A percentile compares a stretch with the other conserved stretches of the same genome.
Conservation (phyloP, 2,329 filamentous ascomycete genomes). For the Thelonectria discophora region DNA sequence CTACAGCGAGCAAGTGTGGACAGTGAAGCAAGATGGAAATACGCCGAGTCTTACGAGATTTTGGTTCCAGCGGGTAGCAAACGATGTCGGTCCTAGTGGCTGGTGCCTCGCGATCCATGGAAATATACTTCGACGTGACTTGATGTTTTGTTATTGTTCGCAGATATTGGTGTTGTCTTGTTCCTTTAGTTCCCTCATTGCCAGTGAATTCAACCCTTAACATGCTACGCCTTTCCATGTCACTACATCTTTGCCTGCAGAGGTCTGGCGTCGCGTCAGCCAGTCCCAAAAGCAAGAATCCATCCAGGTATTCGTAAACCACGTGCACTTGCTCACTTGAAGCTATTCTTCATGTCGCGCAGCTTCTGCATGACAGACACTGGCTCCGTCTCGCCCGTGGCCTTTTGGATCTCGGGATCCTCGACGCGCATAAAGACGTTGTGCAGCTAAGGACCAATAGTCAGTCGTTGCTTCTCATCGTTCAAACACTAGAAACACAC, state of each 20-base stretch:
- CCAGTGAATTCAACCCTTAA: neutral
- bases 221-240: too few species aligned
- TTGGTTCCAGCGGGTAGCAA: slow-evolving; percentile 45
- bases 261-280: slow-evolving; percentile 26
- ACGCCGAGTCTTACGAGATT: slow-evolving; percentile 36
- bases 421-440: slow-evolving; percentile 96
- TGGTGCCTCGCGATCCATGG: slow-evolving; percentile 48
- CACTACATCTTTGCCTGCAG: slow-evolving; percentile 46
- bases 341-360: slow-evolving; percentile 89
- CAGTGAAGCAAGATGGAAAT: slow-evolving; percentile 71
- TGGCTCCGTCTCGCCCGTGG: slow-evolving; percentile 81
- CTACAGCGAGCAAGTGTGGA: slow-evolving; percentile 73
- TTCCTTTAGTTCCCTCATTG: slow-evolving; percentile 36
- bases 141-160: slow-evolving; percentile 28
- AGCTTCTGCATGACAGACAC: slow-evolving; percentile 86
- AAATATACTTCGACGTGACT: slow-evolving; percentile 42
- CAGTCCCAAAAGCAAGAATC: too few species aligned
- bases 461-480: neutral
- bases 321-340: slow-evolving; percentile 66
- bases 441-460: slow-evolving; percentile 68
- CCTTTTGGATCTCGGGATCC: slow-evolving; percentile 86
- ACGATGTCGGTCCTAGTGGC: slow-evolving; percentile 40
- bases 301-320: too few species aligned
- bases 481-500: slow-evolving; percentile 52
- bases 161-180: neutral